Percentiles rank a stretch among this genome's conserved stretches.
Evolutionary conservation across 2,329 filamentous ascomycete genomes (phyloP).

Genomic region (Fusarium floridanum): DNA sequence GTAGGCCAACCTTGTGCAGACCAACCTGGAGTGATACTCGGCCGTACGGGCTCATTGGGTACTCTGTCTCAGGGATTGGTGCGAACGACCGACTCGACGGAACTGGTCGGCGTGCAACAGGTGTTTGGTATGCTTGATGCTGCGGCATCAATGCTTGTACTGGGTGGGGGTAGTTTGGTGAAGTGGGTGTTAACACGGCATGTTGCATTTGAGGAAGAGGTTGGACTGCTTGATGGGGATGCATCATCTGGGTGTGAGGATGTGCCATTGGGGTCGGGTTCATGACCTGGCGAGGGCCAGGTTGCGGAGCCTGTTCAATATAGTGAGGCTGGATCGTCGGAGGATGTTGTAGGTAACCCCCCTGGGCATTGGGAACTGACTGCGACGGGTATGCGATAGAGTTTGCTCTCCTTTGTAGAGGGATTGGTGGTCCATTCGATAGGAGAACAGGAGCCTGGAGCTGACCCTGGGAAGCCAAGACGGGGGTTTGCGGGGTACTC

Average conservation of each 20-base stretch:
- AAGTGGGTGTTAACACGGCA: neutral
- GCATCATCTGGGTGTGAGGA: conserved; percentile 12
- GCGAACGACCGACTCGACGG: neutral
- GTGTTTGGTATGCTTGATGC: conserved; percentile 8
- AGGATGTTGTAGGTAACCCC: conserved; percentile 4
- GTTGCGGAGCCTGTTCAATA: neutral
- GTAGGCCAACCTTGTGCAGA: conserved; percentile 61
- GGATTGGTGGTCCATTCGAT: conserved; percentile 2
- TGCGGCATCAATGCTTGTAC: neutral
- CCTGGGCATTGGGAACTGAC: conserved; percentile 11
- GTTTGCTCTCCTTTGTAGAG: conserved; percentile 24
- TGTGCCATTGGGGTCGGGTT: neutral
- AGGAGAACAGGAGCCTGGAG: conserved; percentile 13
- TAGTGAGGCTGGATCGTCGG: conserved; percentile 12
- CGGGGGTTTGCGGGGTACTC: conserved; percentile 4
- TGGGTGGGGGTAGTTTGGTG: conserved; percentile 12
- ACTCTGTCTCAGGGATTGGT: conserved; percentile 49
- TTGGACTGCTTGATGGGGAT: conserved; percentile 9
- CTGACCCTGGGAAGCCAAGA: conserved; percentile 14
- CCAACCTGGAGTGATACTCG: conserved; percentile 56
- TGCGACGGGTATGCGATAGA: conserved; percentile 31
- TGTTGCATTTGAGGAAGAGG: conserved; percentile 14
- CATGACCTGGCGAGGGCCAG: conserved; percentile 9
- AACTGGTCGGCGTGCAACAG: neutral
- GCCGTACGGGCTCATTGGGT: conserved; percentile 58